Base-by-base conservation (phyloP, 1,284 basidiomycete genomes). In the Ganoderma lingzhi region DNA sequence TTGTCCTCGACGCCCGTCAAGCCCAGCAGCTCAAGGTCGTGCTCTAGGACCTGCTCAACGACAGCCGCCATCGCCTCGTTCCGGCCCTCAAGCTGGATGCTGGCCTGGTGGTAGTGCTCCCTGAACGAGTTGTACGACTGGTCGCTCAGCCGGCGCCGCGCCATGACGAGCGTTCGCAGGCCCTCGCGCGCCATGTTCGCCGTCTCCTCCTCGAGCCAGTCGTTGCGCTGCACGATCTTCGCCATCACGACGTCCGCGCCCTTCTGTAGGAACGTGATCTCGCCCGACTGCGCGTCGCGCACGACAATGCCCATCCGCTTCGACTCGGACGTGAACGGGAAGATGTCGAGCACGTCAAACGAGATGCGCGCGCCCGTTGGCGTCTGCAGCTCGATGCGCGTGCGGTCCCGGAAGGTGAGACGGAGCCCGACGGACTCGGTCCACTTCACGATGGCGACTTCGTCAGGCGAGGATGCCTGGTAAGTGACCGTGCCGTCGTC, bases 271-370 rank as follows among this genome's bases (percentile, higher is more conserved):
- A 99, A 99, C 1, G 86, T 90, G 66, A 97, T 90, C 69, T 97
- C 95, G 55, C 92, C 91, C 0, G 89, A 87, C 41, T 86, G 83
- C 0, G 84, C 80, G 65, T 99, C 96, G 28, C 93, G 91, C 17
- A 99, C 93, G 74, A 99, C 88, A 76, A 99, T 99, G 28, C 97
- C 96, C 98, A 99, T 99, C 30, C 98, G 94, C 81, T 99, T 99
- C 0, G 96, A 96, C 79, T 99, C 98, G 3, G 96, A 98, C 0
- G 97, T 99, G 84, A 99, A 97, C 0, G 98, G 98, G 83, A 99
- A 99, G 63, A 99, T 87, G 64, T 97, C 93, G 64, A 99, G 90
- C 51, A 99, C 91, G 70, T 96, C 95, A 77, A 92, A 99, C 5
- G 84, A 83, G 60, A 97, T 79, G 1, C 83, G 84, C 0, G 83